Base-by-base conservation (phyloP, 176 grass and related monocot genomes). In the Elymus sibiricus region DNA sequence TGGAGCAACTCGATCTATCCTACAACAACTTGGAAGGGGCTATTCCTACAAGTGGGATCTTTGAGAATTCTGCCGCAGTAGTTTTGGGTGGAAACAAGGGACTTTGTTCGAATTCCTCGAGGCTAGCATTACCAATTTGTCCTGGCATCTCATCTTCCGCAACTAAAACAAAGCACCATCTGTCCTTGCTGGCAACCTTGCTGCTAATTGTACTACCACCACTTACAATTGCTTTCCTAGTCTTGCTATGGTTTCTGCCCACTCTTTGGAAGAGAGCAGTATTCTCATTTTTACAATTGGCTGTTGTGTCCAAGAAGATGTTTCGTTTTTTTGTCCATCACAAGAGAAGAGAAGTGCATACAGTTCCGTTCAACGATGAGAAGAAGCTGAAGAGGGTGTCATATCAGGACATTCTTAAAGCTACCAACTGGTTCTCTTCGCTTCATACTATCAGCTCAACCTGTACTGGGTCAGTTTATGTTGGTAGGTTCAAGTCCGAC, bases 1-100 rank as follows among this genome's bases (percentile, higher is more conserved):
- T 77, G 43, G 43, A 53, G 19, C 11, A 86, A 8, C 76, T 86
- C 17, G 65, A 86, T 72, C 19, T 79, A 5, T 86, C 84, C 0
- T 79, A 32, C 34, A 70, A 86, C 75, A 79, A 86, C 16, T 58
- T 86, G 14, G 26, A 84, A 46, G 70, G 59, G 6, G 8, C 13
- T 3, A 0, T 85, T 68, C 83, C 83, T 0, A 72, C 19, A 1
- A 31, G 61, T 38, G 77, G 77, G 5, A 11, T 9, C 37, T 86
- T 80, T 80, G 1, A 0, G 14, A 32, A 86, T 40, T 70, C 64
- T 0, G 61, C 2, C 32, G 13, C 4, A 0, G 37, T 86, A 60
- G 4, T 17, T 31, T 70, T 86, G 64, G 11, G 49, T 19, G 84
- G 65, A 8, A 86, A 86, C 5, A 63, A 37, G 35, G 4, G 34